These are phyloP conservation scores for Fusarium sp. DNA, from an alignment of 2,329 filamentous ascomycete genomes.

Conservation along the genomic window DNA sequence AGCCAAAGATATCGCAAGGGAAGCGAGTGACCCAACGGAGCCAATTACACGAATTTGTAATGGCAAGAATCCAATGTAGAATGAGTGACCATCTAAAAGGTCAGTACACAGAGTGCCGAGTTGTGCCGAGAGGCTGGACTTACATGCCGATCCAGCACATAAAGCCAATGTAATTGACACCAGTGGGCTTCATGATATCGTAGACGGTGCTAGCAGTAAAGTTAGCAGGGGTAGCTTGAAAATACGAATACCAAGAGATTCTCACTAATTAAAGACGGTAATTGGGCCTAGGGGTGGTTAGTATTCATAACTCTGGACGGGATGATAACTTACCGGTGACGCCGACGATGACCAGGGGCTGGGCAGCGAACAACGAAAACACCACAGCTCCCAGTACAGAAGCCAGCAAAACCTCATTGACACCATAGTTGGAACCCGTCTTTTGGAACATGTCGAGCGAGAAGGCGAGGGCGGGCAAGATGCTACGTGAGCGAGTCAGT, in stretches of 20 bases:
- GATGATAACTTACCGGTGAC: conserved; percentile 68
- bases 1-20: conserved; percentile 92
- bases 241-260: background rate
- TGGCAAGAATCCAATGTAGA: conserved; percentile 83
- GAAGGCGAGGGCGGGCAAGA: conserved; percentile 85
- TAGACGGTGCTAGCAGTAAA: conserved; percentile 72
- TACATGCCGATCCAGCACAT: conserved; percentile 90
- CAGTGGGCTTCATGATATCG: conserved; percentile 80
- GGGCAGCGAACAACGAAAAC: conserved; percentile 79
- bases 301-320: background rate
- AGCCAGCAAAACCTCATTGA: conserved; percentile 88
- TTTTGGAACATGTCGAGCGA: conserved; percentile 93
- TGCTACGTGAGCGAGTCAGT: conserved; percentile 59
- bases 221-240: conserved; percentile 6
- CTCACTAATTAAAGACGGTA: conserved; percentile 87
- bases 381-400: conserved; percentile 84
- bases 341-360: conserved; percentile 89
- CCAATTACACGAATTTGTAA: conserved; percentile 86
- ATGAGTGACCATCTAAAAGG: conserved; percentile 74
- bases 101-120: conserved; percentile 1
- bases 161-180: conserved; percentile 84
- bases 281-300: conserved; percentile 68
- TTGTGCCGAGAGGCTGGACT: conserved; percentile 42
- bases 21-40: conserved; percentile 91
- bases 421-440: conserved; percentile 82